A percentile compares a stretch with the other conserved stretches of the same genome.
Evolutionary conservation across 2,329 filamentous ascomycete species (phyloP).

Genomic region (Xylaria sp.): DNA sequence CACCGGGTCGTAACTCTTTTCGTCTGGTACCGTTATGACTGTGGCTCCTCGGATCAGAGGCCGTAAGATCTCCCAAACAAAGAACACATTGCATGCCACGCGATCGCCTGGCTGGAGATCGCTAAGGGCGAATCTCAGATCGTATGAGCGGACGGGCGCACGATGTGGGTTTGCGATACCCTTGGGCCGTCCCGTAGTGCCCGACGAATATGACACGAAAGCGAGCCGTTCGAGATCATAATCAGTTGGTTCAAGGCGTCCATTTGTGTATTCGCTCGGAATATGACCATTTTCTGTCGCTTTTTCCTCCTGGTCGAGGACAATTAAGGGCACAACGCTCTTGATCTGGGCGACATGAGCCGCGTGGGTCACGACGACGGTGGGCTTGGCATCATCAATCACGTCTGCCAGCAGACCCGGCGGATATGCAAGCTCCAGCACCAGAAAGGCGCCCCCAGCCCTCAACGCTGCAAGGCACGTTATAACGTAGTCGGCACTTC

Average conservation of each 20-base stretch:
- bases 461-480: slow-evolving; percentile 71
- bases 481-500: slow-evolving; percentile 74
- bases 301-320: slow-evolving; percentile 49
- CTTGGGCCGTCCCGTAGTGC: slow-evolving; percentile 70
- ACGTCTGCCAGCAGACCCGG: slow-evolving; percentile 69
- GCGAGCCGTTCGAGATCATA: slow-evolving; percentile 68
- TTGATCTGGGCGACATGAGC: slow-evolving; percentile 62
- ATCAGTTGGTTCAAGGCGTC: slow-evolving; percentile 50
- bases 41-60: slow-evolving; percentile 72
- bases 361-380: slow-evolving; percentile 63
- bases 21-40: slow-evolving; percentile 68
- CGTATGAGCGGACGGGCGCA: slow-evolving; percentile 68
- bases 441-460: slow-evolving; percentile 73
- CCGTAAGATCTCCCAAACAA: slow-evolving; percentile 78
- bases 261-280: slow-evolving; percentile 36
- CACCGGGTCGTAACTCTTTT: slow-evolving; percentile 70
- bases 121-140: slow-evolving; percentile 64
- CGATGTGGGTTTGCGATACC: slow-evolving; percentile 75
- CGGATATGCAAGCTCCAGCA: slow-evolving; percentile 75
- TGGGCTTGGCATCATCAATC: slow-evolving; percentile 67
- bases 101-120: slow-evolving; percentile 67
- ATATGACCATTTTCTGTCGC: slow-evolving; percentile 24
- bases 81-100: slow-evolving; percentile 85
- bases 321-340: slow-evolving; percentile 56
- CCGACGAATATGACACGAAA: slow-evolving; percentile 77